Base-by-base conservation (phyloP, 139 green algal species). In the Penium margaritaceum region DNA sequence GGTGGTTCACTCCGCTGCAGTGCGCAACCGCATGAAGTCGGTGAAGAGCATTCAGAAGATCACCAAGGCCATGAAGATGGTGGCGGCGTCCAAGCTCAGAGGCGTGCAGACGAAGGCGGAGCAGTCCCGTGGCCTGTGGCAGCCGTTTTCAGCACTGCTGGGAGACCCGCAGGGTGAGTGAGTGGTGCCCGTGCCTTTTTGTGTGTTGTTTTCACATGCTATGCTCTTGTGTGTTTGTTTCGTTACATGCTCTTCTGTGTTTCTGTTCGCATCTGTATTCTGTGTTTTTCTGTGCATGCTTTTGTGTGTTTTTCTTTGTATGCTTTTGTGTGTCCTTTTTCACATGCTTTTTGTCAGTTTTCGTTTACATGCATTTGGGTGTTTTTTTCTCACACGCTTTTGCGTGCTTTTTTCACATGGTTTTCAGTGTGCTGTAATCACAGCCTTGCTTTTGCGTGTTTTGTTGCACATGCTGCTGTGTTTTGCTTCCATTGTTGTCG, bases 21-120 rank as follows among this genome's bases (percentile, higher is more conserved):
- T 99, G 32, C 95, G 96, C 83, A 87, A 92, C 83, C 85, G 93
- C 19, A 99, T 99, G 88, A 88, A 90, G 66, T 95, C 91, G 15
- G 95, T 99, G 47, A 88, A 87, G 68, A 98, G 96, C 84, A 98
- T 98, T 35, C 85, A 92, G 67, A 99, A 99, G 82, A 99, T 99
- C 84, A 99, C 95, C 6, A 95, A 92, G 74, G 95, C 95, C 76
- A 99, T 98, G 95, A 98, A 99, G 89, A 96, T 99, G 91, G 95
- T 99, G 79, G 95, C 95, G n/a, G 95, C 95, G 17, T 95, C 90
- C 27, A 97, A 97, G 83, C 95, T 99, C 89, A 83, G 89, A 30
- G 86, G 84, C 29, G 95, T 93, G 7, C 90, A 97, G 84, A 64
- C 27, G 4, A 82, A 81, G 55, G 35, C 43, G n/a, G 65, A 85